phyloP scores from a whole-genome alignment of 2,329 filamentous ascomycete species.

The Nothomitra cinnamomea region DNA sequence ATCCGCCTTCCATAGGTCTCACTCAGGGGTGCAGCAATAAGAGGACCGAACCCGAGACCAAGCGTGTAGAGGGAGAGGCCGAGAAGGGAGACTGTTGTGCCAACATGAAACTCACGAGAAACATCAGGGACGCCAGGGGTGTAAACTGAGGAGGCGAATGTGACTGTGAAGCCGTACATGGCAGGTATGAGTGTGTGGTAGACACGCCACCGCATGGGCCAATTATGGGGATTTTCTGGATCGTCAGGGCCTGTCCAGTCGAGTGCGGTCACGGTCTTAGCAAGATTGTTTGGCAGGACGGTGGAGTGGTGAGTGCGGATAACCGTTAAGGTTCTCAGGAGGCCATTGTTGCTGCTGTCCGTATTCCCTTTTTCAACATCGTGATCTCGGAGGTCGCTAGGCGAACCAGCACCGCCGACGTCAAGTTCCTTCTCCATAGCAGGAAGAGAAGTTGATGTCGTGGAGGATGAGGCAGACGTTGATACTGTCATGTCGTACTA shows the following conservation, averaged over 20 bases:
- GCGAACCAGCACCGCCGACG: no score
- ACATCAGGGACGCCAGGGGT: slow-evolving; percentile 31
- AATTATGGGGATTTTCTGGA: slow-evolving; percentile 34
- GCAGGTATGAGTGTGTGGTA: slow-evolving; percentile 23
- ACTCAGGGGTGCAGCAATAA: slow-evolving; percentile 40
- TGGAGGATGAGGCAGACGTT: no score
- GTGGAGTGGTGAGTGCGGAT: no score
- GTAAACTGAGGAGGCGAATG: slow-evolving; percentile 37
- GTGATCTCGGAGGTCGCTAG: no score
- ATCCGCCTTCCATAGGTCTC: slow-evolving; percentile 38
- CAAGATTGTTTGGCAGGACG: no score
- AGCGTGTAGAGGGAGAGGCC: slow-evolving; percentile 42
- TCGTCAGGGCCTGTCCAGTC: slow-evolving; percentile 19
- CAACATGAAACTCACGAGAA: slow-evolving; percentile 35
- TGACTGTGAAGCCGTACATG: slow-evolving; percentile 26
- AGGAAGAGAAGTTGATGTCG: no score
- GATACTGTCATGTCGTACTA: no score
- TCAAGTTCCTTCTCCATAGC: no score
- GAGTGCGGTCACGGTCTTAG: not conserved
- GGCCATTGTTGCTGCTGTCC: no score
- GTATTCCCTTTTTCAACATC: no score
- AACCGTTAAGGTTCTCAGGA: no score
- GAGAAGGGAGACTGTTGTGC: slow-evolving; percentile 38
- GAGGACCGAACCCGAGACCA: slow-evolving; percentile 41
- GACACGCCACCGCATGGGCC: slow-evolving; percentile 26